Percentiles rank a stretch among this genome's conserved stretches.
Conservation (phyloP, 225 moss, liverwort and hornwort species). For the Marchantia paleacea region DNA sequence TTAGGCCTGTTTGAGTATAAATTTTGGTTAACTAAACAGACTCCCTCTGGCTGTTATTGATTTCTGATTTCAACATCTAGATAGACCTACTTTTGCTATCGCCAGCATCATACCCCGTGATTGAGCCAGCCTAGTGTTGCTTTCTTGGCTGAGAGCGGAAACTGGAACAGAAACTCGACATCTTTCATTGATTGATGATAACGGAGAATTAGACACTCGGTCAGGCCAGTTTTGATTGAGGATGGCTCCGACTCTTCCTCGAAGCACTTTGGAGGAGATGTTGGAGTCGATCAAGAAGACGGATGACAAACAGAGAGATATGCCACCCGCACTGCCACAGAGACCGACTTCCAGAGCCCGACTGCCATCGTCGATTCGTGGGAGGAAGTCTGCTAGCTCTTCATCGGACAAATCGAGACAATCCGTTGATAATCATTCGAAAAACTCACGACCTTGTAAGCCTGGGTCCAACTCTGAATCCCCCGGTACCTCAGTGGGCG, state of each 20-base stretch:
- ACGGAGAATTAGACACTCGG: constrained; percentile 19
- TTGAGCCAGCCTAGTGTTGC: background rate
- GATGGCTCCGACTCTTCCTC: constrained; percentile 47
- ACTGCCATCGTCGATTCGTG: constrained; percentile 69
- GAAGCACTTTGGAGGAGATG: constrained; percentile 55
- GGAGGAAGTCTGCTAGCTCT: constrained; percentile 59
- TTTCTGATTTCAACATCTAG: background rate
- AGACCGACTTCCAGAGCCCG: constrained; percentile 74
- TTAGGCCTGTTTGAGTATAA: background rate
- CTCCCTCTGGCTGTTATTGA: constrained; percentile 9
- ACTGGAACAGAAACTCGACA: background rate
- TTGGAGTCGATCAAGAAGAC: constrained; percentile 50
- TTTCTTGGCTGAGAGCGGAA: background rate
- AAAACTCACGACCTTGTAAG: constrained; percentile 36
- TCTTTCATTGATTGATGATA: constrained; percentile 23
- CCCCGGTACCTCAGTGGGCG: constrained; percentile 28
- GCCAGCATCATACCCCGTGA: background rate
- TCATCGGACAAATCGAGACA: constrained; percentile 38
- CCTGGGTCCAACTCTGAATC: constrained; percentile 31
- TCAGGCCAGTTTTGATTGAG: constrained; percentile 11
- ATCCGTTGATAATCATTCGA: constrained; percentile 35
- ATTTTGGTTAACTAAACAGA: constrained; percentile 4
- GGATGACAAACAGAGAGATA: constrained; percentile 51
- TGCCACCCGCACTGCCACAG: constrained; percentile 69
- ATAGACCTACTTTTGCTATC: constrained; percentile 9